Evolutionary conservation across 2,329 filamentous ascomycete species (phyloP).

Genomic region (Xylaria sp.): DNA sequence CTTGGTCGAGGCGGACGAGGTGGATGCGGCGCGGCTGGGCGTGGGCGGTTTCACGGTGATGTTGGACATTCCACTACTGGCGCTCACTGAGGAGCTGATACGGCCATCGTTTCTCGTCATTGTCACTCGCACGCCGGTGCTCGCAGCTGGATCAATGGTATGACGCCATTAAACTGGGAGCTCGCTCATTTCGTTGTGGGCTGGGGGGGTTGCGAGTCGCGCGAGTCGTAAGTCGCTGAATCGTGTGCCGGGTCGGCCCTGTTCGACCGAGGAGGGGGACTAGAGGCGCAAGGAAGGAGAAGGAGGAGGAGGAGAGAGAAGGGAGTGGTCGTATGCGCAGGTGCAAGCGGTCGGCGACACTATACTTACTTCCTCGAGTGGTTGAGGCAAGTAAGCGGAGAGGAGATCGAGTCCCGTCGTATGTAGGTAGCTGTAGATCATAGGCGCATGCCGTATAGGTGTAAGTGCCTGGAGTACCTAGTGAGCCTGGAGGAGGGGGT

Average conservation of each 20-base stretch:
- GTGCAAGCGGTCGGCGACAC: not conserved
- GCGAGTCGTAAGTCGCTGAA: constrained; percentile 12
- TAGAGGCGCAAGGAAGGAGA: not conserved
- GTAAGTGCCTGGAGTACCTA: not conserved
- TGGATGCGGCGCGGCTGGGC: constrained; percentile 49
- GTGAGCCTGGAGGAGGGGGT: not conserved
- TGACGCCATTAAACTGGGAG: constrained; percentile 45
- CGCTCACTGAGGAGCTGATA: constrained; percentile 73
- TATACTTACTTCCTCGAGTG: not conserved
- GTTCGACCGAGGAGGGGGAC: not conserved
- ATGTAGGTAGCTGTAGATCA: constrained; percentile 23
- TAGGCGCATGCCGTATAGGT: constrained; percentile 14
- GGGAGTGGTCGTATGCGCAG: constrained; percentile 5
- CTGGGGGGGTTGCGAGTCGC: constrained; percentile 14
- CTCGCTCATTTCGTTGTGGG: constrained; percentile 39
- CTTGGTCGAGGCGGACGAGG: constrained; percentile 46
- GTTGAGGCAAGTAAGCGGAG: constrained; percentile 23
- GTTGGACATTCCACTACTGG: constrained; percentile 73
- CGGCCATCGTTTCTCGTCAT: constrained; percentile 77
- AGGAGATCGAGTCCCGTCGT: constrained; percentile 14
- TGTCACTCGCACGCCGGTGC: constrained; percentile 51
- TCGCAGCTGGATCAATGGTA: constrained; percentile 43
- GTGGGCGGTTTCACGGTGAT: constrained; percentile 68
- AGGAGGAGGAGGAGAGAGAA: not conserved
- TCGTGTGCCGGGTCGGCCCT: constrained; percentile 21